Percentiles rank a stretch among this genome's conserved stretches.
phyloP scores from a whole-genome alignment of 768 basidiomycete species.

The Hericium rajendrae region DNA sequence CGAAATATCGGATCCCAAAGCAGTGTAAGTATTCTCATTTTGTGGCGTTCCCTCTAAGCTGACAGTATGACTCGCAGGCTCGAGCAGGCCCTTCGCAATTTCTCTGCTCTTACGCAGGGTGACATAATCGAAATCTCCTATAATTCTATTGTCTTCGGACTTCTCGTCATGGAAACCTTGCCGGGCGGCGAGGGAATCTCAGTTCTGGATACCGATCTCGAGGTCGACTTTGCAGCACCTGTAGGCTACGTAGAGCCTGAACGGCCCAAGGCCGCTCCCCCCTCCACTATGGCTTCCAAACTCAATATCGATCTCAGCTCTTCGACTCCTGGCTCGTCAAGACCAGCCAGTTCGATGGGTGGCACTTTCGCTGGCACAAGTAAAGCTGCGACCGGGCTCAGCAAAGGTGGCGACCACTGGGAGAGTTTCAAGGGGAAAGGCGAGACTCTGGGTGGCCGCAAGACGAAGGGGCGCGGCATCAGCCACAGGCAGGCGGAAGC shows the following conservation, averaged over 20 bases:
- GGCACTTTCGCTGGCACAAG: slow-evolving; percentile 53
- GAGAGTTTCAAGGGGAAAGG: slow-evolving; percentile 97
- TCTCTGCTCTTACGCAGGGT: slow-evolving; percentile 83
- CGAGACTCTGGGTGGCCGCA: slow-evolving; percentile 81
- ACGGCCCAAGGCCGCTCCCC: slow-evolving; percentile 69
- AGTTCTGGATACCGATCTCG: slow-evolving; percentile 91
- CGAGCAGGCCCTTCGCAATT: slow-evolving; percentile 91
- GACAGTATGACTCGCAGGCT: slow-evolving; percentile 40
- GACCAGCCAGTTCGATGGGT: slow-evolving; percentile 66
- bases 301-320: slow-evolving; percentile 89
- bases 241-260: slow-evolving; percentile 93
- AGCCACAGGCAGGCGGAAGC: slow-evolving; percentile 75
- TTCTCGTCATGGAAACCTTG: slow-evolving; percentile 89
- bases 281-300: slow-evolving; percentile 91
- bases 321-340: slow-evolving; percentile 76
- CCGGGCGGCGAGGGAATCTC: slow-evolving; percentile 85
- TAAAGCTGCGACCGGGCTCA: slow-evolving; percentile 41
- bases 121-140: slow-evolving; percentile 99
- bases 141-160: slow-evolving; percentile 89
- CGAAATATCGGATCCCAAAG: slow-evolving; percentile 95
- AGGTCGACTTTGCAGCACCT: slow-evolving; percentile 94
- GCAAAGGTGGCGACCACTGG: slow-evolving; percentile 77
- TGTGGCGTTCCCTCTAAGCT: neutral
- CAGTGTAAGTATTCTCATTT: slow-evolving; percentile 59
- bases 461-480: slow-evolving; percentile 93